A percentile compares a stretch with the other conserved stretches of the same genome.
Conservation (phyloP, 2,329 filamentous ascomycete genomes). For the Chrysosporium queenslandicum region DNA sequence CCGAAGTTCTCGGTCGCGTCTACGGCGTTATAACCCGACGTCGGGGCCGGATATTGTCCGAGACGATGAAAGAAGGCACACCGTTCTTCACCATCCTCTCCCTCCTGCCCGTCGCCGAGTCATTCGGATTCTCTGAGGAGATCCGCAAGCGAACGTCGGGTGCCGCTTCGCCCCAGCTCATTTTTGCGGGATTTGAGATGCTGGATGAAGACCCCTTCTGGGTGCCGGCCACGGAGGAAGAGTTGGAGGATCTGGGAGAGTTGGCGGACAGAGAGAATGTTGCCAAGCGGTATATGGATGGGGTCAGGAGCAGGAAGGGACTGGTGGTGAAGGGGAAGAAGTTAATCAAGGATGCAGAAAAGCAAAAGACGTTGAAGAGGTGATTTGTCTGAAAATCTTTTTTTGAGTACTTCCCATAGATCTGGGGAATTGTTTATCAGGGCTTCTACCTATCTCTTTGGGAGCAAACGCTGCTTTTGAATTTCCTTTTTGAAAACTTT, state of each 20-base stretch:
- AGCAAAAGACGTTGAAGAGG: conserved; percentile 67
- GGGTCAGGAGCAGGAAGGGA: conserved; percentile 76
- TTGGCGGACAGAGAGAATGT: conserved; percentile 90
- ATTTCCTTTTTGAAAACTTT: neutral
- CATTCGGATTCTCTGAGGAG: conserved; percentile 91
- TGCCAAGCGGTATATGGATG: conserved; percentile 90
- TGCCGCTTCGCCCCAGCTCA: conserved; percentile 80
- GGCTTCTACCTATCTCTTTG: too few relatives aligned
- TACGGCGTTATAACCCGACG: conserved; percentile 97
- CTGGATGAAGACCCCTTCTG: conserved; percentile 95
- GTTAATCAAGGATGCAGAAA: conserved; percentile 75
- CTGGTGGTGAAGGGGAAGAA: conserved; percentile 68
- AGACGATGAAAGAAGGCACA: conserved; percentile 87
- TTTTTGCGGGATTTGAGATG: conserved; percentile 86
- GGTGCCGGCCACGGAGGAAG: conserved; percentile 93
- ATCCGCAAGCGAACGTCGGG: conserved; percentile 91
- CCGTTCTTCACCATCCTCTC: conserved; percentile 93
- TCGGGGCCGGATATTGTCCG: conserved; percentile 76
- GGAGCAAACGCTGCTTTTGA: neutral
- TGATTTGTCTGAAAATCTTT: conserved; percentile 16
- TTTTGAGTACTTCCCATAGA: neutral
- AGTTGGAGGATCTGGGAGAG: conserved; percentile 91
- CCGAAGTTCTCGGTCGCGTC: conserved; percentile 87
- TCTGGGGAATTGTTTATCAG: too few relatives aligned
- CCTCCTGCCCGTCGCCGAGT: conserved; percentile 81